phyloP scores from a whole-genome alignment of 2,329 filamentous ascomycete species.

The Penicillium sp. region DNA sequence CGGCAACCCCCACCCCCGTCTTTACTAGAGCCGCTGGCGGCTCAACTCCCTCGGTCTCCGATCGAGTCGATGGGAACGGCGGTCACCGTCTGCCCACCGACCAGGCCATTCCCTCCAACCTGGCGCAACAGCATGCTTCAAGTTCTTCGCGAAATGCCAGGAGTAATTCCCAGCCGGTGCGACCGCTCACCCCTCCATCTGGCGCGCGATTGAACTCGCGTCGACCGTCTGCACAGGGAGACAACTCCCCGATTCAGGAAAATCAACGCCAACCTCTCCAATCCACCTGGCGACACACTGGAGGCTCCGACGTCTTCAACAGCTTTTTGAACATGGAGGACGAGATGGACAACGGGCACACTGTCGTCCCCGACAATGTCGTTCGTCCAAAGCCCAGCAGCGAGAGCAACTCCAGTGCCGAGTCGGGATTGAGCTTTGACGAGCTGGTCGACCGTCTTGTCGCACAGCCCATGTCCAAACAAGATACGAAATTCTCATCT shows the following conservation, averaged over 20 bases:
- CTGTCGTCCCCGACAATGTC: constrained; percentile 33
- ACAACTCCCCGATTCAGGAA: constrained; percentile 35
- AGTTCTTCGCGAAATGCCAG: constrained; percentile 52
- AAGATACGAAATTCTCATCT: constrained; percentile 85
- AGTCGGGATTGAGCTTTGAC: constrained; percentile 54
- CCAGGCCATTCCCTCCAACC: constrained; percentile 40
- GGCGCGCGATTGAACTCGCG: constrained; percentile 40
- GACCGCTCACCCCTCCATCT: constrained; percentile 51
- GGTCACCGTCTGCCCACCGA: constrained; percentile 37
- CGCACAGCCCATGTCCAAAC: constrained; percentile 77
- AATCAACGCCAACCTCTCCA: constrained; percentile 39
- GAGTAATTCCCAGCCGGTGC: constrained; percentile 53
- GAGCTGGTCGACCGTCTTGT: constrained; percentile 87
- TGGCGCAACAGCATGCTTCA: constrained; percentile 33
- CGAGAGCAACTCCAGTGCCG: constrained; percentile 35
- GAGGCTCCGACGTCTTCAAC: constrained; percentile 47
- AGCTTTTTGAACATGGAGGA: constrained; percentile 50
- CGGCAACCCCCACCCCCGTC: constrained; percentile 64
- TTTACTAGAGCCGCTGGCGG: constrained; percentile 52
- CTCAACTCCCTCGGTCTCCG: constrained; percentile 36
- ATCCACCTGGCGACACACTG: constrained; percentile 44
- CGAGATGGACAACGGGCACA: constrained; percentile 39
- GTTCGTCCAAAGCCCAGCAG: constrained; percentile 38
- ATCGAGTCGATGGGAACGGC: constrained; percentile 43
- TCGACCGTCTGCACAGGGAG: constrained; percentile 34